A percentile compares a stretch with the other conserved stretches of the same genome.
Evolutionary conservation across 2,329 filamentous ascomycete genomes (phyloP).

Genomic region (Aspergillus sp.): DNA sequence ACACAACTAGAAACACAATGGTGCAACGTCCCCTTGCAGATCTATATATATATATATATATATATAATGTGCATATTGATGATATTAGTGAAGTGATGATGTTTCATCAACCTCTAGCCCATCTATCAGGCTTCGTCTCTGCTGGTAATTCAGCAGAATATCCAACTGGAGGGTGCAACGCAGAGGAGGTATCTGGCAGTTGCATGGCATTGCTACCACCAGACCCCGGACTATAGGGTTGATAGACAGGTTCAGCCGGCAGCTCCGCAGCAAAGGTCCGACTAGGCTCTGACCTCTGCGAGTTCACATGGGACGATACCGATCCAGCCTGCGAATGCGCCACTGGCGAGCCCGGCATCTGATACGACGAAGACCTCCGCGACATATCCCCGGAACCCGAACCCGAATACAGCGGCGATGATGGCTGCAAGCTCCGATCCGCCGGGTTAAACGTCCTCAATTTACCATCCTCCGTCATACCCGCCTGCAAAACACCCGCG

Average conservation of each 20-base stretch:
- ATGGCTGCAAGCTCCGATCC: neutral
- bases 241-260: neutral
- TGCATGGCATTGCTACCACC: neutral
- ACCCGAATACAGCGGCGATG: neutral
- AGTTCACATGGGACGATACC: neutral
- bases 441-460: constrained; percentile 8
- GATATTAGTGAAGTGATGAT: too few species aligned
- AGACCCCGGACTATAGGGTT: neutral
- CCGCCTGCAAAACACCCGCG: constrained; percentile 15
- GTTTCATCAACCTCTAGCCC: too few species aligned
- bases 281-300: neutral
- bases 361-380: neutral
- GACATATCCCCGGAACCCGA: too few species aligned
- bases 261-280: neutral
- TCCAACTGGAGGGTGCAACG: neutral
- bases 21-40: too few species aligned
- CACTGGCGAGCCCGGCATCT: neutral
- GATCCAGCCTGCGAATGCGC: neutral
- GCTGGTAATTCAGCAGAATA: neutral
- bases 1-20: too few species aligned
- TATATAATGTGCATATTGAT: too few species aligned
- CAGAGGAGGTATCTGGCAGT: neutral
- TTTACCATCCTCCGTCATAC: constrained; percentile 1
- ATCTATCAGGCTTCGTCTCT: too few species aligned
- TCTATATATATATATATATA: too few species aligned